These are phyloP conservation scores for Fusarium acutatum DNA, from an alignment of 2,329 filamentous ascomycete genomes.

Conservation along the genomic window DNA sequence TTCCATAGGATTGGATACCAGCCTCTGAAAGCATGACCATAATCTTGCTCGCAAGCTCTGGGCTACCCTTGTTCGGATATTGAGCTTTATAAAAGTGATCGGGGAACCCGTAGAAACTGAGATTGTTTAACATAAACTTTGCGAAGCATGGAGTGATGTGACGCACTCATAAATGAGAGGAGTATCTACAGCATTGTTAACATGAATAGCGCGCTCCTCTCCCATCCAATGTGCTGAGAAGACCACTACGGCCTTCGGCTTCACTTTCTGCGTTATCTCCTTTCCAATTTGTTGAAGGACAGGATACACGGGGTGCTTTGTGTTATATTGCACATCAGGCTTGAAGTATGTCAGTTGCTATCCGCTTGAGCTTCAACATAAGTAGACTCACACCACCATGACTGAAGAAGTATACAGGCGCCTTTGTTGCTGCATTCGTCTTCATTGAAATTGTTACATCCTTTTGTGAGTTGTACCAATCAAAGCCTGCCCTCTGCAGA, in stretches of 20 bases:
- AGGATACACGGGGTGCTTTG: constrained; percentile 71
- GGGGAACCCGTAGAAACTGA: constrained; percentile 76
- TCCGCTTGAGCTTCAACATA: too few relatives aligned
- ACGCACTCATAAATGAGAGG: constrained; percentile 74
- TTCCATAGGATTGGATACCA: constrained; percentile 67
- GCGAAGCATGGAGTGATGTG: not conserved
- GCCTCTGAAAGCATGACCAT: constrained; percentile 62
- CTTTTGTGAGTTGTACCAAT: constrained; percentile 24
- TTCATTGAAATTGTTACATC: constrained; percentile 1
- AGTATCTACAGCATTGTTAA: constrained; percentile 71
- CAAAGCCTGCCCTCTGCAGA: constrained; percentile 32
- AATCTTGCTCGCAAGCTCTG: constrained; percentile 66
- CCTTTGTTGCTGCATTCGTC: constrained; percentile 2
- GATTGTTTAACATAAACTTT: constrained; percentile 29
- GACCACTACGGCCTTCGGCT: constrained; percentile 76
- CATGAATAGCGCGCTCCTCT: constrained; percentile 61
- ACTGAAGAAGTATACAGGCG: constrained; percentile 60
- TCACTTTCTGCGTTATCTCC: constrained; percentile 75
- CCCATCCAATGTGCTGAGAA: constrained; percentile 83
- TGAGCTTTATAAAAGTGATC: constrained; percentile 72
- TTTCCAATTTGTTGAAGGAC: constrained; percentile 71
- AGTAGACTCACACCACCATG: constrained; percentile 57
- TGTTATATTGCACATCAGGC: constrained; percentile 75
- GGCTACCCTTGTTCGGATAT: constrained; percentile 71
- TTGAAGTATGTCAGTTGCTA: constrained; percentile 31